These are phyloP conservation scores for Botrytis hyacinthi DNA, from an alignment of 2,329 filamentous ascomycete species.

Conservation along the genomic window DNA sequence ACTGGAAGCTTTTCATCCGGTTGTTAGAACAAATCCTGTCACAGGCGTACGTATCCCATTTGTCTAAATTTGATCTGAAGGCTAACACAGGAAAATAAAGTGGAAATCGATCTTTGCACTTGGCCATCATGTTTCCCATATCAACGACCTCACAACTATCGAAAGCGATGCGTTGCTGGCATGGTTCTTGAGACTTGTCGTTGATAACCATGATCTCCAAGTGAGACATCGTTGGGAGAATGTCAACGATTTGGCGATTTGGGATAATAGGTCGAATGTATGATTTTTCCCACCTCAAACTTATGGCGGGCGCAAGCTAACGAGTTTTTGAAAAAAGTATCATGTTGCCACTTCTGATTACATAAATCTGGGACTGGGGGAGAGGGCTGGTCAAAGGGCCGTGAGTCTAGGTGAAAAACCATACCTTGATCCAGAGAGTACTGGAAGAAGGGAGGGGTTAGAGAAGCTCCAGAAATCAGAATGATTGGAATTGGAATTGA, in stretches of 20 bases:
- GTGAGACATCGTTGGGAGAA: slow-evolving; percentile 43
- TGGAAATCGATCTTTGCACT: slow-evolving; percentile 56
- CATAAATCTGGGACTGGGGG: slow-evolving; percentile 47
- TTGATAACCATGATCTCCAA: slow-evolving; percentile 57
- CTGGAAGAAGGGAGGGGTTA: slow-evolving; percentile 41
- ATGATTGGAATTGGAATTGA: neutral
- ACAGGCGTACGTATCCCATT: slow-evolving; percentile 42
- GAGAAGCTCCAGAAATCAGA: neutral
- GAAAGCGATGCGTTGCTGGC: slow-evolving; percentile 50
- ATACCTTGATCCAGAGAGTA: slow-evolving; percentile 50
- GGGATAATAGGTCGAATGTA: slow-evolving; percentile 53
- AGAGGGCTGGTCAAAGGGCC: slow-evolving; percentile 47
- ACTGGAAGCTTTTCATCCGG: slow-evolving; percentile 52
- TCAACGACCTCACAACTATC: slow-evolving; percentile 49
- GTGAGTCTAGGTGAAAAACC: slow-evolving; percentile 52
- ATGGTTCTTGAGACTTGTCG: slow-evolving; percentile 52
- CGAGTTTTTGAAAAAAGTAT: slow-evolving; percentile 36
- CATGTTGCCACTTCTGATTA: slow-evolving; percentile 57
- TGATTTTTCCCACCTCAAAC: neutral
- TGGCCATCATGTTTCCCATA: slow-evolving; percentile 49
- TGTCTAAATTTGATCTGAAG: neutral
- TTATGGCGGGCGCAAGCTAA: too few relatives aligned
- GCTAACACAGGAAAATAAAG: neutral
- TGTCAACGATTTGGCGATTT: slow-evolving; percentile 48
- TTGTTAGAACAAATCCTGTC: slow-evolving; percentile 56